Evolutionary conservation across 257 asterid genomes (phyloP), one percentile per base, ranked within the genome.

Genomic region (Salvia hispanica): DNA sequence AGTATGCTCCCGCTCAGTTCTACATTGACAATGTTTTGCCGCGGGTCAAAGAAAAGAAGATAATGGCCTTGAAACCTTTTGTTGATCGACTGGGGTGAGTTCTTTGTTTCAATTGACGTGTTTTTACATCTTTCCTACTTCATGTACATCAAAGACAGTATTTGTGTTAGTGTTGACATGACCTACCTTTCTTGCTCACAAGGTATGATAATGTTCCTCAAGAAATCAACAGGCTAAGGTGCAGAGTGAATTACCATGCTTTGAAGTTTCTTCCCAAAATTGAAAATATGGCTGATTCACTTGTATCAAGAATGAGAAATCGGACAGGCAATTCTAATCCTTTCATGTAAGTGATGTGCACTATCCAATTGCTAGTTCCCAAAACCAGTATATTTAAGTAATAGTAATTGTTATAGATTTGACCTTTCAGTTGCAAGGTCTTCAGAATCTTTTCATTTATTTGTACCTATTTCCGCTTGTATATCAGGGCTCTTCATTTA

Each of bases 21-120:
- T 94, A 94, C 78, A 89, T 94, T 43, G 99, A 94, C 88, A 94
- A 94, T 72, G 98, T 94, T 64, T 76, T 94, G 69, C 99, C 96
- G 58, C 90, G 98, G 45, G 70, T 94, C 79, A 91, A 85, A 82
- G 99, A 91, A 74, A 94, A 94, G 92, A 88, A 77, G 86, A 87
- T 94, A 80, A 94, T 94, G 99, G 85, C 98, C 69, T 81, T 94
- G 79, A 91, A 91, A 76, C 96, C 99, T 67, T 94, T 94, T 77
- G 99, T 94, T 57, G 99, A 91, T 84, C 88, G 99, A 69, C 88
- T 94, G 67, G 99, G 99, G 99, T 94, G 78, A 84, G 95, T 79
- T 72, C 62, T 73, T 68, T 72, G 60, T 69, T 58, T 58, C 60
- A 52, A 5, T 47, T 58, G 43, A 11, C 48, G 48, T 18, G 18